Evolutionary conservation across 1,139 yeast genomes (phyloP).

Genomic region (Geotrichum restrictum): DNA sequence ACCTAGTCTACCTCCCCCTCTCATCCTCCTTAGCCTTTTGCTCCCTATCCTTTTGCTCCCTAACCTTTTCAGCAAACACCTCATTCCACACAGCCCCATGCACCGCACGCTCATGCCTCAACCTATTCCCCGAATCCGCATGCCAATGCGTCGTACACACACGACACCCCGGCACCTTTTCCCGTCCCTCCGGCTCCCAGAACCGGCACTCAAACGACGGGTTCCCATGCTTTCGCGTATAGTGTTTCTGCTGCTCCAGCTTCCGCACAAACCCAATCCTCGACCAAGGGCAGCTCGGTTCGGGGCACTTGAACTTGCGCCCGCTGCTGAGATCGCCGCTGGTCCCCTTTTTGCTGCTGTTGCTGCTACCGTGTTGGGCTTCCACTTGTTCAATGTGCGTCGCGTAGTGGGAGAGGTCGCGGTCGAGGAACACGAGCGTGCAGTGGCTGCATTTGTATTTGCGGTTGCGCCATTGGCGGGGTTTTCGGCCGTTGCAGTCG

Average conservation of each 20-base stretch:
- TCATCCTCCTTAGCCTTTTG: no score
- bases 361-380: conserved; percentile 19
- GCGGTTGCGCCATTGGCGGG: conserved; percentile 32
- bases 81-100: conserved; percentile 27
- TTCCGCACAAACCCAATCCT: conserved; percentile 23
- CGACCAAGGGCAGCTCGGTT: conserved; percentile 31
- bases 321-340: conserved; percentile 20
- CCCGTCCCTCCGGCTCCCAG: conserved; percentile 32
- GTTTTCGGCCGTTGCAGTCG: conserved; percentile 33
- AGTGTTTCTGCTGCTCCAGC: conserved; percentile 20
- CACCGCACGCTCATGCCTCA: conserved; percentile 34
- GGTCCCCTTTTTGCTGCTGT: neutral
- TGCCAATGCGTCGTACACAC: conserved; percentile 35
- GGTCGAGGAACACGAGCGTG: conserved; percentile 27
- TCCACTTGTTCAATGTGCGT: conserved; percentile 30
- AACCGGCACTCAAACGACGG: conserved; percentile 33
- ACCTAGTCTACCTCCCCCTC: no score
- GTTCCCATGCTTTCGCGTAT: conserved; percentile 32
- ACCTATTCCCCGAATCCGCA: conserved; percentile 33
- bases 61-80: neutral
- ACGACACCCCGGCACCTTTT: conserved; percentile 31
- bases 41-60: neutral
- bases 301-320: conserved; percentile 33
- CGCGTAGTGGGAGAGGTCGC: conserved; percentile 29
- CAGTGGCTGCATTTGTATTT: conserved; percentile 34